phyloP scores from a whole-genome alignment of 805 yeast species.

The Blastobotrys attinorum region DNA sequence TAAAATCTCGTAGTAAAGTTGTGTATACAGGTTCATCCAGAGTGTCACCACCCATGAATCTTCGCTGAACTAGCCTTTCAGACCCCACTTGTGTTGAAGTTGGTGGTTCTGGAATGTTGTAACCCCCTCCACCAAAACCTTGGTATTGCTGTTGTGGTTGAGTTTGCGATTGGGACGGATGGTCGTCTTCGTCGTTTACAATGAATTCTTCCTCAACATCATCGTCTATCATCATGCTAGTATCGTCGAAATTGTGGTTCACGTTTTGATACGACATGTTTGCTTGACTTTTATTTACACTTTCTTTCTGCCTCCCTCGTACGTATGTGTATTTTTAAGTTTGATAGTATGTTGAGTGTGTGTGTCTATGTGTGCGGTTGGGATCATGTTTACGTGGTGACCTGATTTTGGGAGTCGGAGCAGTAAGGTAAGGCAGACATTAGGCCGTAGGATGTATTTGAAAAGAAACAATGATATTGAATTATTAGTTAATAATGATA shows the following conservation, averaged over 20 bases:
- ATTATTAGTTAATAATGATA: no score
- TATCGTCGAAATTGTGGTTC: slow-evolving; percentile 10
- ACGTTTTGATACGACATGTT: slow-evolving; percentile 4
- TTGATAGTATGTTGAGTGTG: no score
- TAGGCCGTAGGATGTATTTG: no score
- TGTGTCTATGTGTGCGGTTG: no score
- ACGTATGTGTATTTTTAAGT: no score
- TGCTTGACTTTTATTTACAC: no score
- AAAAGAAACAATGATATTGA: no score
- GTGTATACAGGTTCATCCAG: slow-evolving; percentile 59
- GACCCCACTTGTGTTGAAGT: slow-evolving; percentile 18
- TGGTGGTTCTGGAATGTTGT: slow-evolving; percentile 16
- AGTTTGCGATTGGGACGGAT: neutral
- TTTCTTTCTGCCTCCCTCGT: no score
- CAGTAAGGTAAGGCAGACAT: no score
- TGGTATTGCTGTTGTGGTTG: slow-evolving; percentile 1
- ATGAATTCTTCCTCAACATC: slow-evolving; percentile 16
- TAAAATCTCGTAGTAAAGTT: slow-evolving; percentile 43
- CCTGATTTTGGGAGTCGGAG: no score
- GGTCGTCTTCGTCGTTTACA: slow-evolving; percentile 20
- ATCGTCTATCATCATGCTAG: slow-evolving; percentile 7
- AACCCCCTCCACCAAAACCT: neutral
- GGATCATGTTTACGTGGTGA: no score
- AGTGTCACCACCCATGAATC: slow-evolving; percentile 61
- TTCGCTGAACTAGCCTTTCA: slow-evolving; percentile 36